Percentiles rank a stretch among this genome's conserved stretches.
These are phyloP conservation scores for Sordaria brevicollis DNA, from an alignment of 495 filamentous ascomycete species.

Conservation along the genomic window DNA sequence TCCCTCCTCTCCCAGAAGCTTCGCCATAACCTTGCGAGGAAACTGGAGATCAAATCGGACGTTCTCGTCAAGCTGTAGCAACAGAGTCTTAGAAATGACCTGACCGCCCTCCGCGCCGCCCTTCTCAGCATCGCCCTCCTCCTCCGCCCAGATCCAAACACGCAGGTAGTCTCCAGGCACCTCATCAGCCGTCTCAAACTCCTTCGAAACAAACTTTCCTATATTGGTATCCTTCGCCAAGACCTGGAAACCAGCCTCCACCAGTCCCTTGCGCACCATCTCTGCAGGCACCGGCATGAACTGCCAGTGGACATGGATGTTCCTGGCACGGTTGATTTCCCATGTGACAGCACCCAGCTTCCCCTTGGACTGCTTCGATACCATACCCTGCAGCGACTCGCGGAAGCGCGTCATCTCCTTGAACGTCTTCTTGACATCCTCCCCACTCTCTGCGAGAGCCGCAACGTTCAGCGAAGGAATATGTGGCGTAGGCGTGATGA, in stretches of 20 bases:
- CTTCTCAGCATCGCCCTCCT: constrained; percentile 7
- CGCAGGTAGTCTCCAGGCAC: constrained; percentile 67
- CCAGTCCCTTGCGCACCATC: constrained; percentile 53
- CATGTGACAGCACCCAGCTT: constrained; percentile 75
- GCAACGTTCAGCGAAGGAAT: constrained; percentile 36
- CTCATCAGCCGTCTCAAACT: constrained; percentile 27
- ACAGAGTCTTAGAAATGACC: constrained; percentile 34
- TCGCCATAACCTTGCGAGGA: constrained; percentile 73
- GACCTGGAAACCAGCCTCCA: constrained; percentile 75
- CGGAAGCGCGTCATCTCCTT: constrained; percentile 76
- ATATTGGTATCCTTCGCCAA: constrained; percentile 69
- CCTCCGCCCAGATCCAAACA: constrained; percentile 63
- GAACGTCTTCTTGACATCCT: constrained; percentile 46
- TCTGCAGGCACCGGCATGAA: constrained; percentile 67
- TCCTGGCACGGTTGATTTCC: constrained; percentile 68
- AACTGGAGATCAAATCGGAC: constrained; percentile 51
- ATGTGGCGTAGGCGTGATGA: constrained; percentile 83
- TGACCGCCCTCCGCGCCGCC: constrained; percentile 25
- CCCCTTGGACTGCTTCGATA: constrained; percentile 38
- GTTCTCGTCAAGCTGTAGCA: constrained; percentile 35
- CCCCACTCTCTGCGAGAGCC: constrained; percentile 38
- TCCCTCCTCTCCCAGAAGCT: constrained; percentile 66
- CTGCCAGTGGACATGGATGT: constrained; percentile 91
- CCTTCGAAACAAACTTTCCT: constrained; percentile 41
- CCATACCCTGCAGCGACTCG: constrained; percentile 59